Percentiles rank a stretch among this genome's conserved stretches.
Conservation (phyloP, 2,329 filamentous ascomycete genomes). For the Phialemoniopsis sp. region DNA sequence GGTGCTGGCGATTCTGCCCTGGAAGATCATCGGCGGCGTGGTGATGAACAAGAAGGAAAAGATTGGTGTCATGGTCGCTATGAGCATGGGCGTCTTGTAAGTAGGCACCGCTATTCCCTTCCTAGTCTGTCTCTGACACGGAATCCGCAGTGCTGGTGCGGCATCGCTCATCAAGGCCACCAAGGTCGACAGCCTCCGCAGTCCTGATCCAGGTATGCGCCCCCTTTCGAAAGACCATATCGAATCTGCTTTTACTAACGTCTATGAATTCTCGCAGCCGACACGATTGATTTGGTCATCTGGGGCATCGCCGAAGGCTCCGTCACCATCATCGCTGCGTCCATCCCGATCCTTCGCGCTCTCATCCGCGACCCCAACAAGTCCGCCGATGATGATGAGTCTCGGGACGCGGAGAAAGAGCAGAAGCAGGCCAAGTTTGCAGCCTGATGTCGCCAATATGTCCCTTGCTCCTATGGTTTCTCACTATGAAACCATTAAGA, state of each 20-base stretch:
- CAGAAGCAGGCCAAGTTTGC: no score
- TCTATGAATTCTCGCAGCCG: not conserved
- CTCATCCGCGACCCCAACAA: conserved; percentile 11
- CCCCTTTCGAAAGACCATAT: not conserved
- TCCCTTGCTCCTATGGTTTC: no score
- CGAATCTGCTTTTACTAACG: not conserved
- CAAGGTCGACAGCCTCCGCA: conserved; percentile 10
- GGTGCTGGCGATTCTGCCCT: conserved; percentile 29
- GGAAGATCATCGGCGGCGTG: conserved; percentile 27
- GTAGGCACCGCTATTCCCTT: not conserved
- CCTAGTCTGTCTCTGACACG: not conserved
- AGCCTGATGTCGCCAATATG: no score
- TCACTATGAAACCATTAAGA: no score
- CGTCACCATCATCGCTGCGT: conserved; percentile 27
- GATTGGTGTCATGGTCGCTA: conserved; percentile 25
- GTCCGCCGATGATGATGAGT: no score
- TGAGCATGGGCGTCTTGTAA: conserved; percentile 22
- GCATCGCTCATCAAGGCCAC: conserved; percentile 16
- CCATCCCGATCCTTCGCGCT: conserved; percentile 23
- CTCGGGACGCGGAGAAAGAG: no score
- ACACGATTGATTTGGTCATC: conserved; percentile 14
- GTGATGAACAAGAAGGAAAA: conserved; percentile 31
- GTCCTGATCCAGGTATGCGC: not conserved
- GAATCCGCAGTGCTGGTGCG: conserved; percentile 12
- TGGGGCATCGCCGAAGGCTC: conserved; percentile 24